Evolutionary conservation across 805 yeast genomes (phyloP).

Genomic region (Yamadazyma phyllophila): DNA sequence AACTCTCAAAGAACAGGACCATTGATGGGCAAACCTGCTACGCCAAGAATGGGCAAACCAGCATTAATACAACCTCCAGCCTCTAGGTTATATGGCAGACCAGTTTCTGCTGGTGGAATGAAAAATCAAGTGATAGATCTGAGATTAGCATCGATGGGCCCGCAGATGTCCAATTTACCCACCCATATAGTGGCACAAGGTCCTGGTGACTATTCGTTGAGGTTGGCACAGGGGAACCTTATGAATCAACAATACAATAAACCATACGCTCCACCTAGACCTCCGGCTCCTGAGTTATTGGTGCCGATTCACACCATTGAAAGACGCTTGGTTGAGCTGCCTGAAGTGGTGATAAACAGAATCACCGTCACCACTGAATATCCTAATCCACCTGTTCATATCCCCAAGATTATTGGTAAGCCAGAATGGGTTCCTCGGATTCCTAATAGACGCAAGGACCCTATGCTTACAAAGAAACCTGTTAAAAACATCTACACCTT

Average conservation of each 20-base stretch:
- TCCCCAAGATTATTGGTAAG: constrained; percentile 27
- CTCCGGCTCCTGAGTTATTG: constrained; percentile 32
- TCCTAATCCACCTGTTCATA: constrained; percentile 24
- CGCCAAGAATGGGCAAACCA: constrained; percentile 44
- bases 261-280: constrained; percentile 20
- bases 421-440: constrained; percentile 30
- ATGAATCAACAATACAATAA: constrained; percentile 7
- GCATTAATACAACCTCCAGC: constrained; percentile 47
- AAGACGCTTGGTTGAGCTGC: constrained; percentile 1
- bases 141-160: constrained; percentile 20
- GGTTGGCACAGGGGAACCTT: constrained; percentile 18
- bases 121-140: constrained; percentile 20
- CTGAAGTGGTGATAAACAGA: constrained; percentile 8
- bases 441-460: constrained; percentile 29
- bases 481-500: constrained; percentile 65
- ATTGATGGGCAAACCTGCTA: constrained; percentile 32
- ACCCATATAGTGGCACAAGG: constrained; percentile 21
- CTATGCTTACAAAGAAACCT: constrained; percentile 38
- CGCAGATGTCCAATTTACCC: constrained; percentile 19
- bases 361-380: constrained; percentile 8
- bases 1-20: constrained; percentile 18
- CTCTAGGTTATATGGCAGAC: constrained; percentile 33
- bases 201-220: constrained; percentile 17
- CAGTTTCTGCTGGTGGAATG: constrained; percentile 16
- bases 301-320: constrained; percentile 13